phyloP scores from a whole-genome alignment of 1,284 basidiomycete species.

The Leccinum colubrinum region DNA sequence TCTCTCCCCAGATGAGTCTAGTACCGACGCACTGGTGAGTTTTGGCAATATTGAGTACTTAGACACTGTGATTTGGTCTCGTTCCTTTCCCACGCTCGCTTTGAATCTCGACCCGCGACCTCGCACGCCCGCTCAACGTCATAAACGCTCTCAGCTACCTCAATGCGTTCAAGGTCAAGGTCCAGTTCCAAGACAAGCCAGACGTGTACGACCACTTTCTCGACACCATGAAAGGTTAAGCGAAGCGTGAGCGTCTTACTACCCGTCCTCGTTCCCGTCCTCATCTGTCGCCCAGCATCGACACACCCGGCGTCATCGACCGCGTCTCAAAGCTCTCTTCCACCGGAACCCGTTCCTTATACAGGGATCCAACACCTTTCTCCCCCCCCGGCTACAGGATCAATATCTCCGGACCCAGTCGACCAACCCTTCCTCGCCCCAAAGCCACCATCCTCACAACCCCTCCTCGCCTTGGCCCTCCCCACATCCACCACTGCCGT shows the following conservation, averaged over 20 bases:
- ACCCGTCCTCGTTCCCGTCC: not conserved
- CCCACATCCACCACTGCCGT: conserved; percentile 46
- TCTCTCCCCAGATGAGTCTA: no score
- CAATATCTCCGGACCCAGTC: conserved; percentile 79
- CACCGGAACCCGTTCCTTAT: conserved; percentile 92
- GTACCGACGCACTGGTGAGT: no score
- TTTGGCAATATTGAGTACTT: no score
- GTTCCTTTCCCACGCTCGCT: no score
- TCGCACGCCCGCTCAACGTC: no score
- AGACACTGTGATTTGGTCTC: no score
- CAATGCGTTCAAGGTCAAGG: no score
- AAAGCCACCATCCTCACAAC: conserved; percentile 27
- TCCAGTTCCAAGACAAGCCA: no score
- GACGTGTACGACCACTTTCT: no score
- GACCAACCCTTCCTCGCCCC: conserved; percentile 38
- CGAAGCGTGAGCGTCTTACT: conserved; percentile 67
- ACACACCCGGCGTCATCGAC: conserved; percentile 98
- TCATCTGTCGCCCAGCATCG: conserved; percentile 63
- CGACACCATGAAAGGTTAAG: conserved; percentile 34
- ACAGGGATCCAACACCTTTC: conserved; percentile 98
- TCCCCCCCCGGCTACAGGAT: conserved; percentile 95
- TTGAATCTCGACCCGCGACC: no score
- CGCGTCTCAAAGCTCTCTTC: conserved; percentile 95
- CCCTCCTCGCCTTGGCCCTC: conserved; percentile 41
- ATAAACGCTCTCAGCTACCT: no score